Percentiles rank a stretch among this genome's conserved stretches.
Evolutionary conservation across 345 rosid genomes (phyloP).

Genomic region (Ailanthus altissimus): DNA sequence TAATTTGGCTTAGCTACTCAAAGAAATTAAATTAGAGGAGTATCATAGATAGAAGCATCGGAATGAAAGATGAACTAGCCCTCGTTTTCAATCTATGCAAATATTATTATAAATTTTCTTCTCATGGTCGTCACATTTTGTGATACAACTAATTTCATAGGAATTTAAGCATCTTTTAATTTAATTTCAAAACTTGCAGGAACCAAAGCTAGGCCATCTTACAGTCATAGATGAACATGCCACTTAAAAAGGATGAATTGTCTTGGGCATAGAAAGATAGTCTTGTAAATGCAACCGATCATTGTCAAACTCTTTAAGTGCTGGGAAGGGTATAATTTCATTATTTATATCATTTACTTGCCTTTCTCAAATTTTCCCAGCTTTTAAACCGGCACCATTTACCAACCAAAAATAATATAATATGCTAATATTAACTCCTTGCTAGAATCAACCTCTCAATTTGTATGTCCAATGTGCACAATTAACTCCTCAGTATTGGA

Average conservation of each 20-base stretch:
- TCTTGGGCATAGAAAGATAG: background rate
- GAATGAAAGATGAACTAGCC: too few species aligned
- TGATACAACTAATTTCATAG: too few species aligned
- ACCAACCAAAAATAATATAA: background rate
- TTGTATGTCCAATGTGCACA: conserved; percentile 29
- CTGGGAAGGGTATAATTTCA: background rate
- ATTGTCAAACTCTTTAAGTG: background rate
- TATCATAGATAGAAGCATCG: too few species aligned
- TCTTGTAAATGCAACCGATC: background rate
- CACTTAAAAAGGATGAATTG: background rate
- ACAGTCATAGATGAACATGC: background rate
- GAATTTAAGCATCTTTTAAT: too few species aligned
- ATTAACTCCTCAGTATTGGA: conserved; percentile 35
- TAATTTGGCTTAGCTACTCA: too few species aligned
- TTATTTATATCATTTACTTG: background rate
- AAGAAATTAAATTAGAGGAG: too few species aligned
- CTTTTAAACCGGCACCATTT: background rate
- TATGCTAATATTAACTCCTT: background rate
- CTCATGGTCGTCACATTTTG: too few species aligned
- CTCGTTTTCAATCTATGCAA: too few species aligned
- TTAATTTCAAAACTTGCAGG: background rate
- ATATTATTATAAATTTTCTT: too few species aligned
- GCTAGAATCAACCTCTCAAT: background rate
- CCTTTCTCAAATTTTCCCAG: background rate
- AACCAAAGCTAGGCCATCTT: background rate